Percentiles rank a stretch among this genome's conserved stretches.
phyloP scores from a whole-genome alignment of 2,329 filamentous ascomycete species.

The Penicillium rolfsii region DNA sequence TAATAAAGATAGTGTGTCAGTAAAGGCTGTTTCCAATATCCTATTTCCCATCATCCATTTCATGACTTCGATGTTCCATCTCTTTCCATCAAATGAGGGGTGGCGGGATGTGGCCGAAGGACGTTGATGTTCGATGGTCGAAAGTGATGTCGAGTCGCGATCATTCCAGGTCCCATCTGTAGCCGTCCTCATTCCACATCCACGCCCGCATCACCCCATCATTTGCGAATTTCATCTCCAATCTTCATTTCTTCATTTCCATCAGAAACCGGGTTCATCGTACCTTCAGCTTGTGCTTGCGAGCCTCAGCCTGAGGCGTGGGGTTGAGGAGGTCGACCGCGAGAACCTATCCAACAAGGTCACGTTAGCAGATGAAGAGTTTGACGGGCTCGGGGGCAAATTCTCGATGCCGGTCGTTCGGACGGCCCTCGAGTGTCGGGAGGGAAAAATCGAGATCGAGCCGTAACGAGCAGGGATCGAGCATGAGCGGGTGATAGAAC shows the following conservation, averaged over 20 bases:
- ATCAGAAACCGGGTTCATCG: constrained; percentile 34
- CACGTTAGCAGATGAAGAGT: constrained; percentile 27
- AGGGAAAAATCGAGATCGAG: constrained; percentile 12
- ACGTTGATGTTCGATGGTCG: background rate
- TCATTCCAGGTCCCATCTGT: background rate
- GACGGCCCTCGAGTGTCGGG: background rate
- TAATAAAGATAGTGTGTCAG: constrained; percentile 6
- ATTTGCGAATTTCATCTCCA: constrained; percentile 18
- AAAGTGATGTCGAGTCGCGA: background rate
- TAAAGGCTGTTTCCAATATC: background rate
- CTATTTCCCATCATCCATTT: background rate
- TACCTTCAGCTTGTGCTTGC: constrained; percentile 99
- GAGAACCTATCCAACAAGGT: constrained; percentile 75
- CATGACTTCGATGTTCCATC: background rate
- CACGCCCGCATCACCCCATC: constrained; percentile 12
- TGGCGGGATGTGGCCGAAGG: background rate
- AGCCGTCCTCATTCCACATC: constrained; percentile 5
- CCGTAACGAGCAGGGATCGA: constrained; percentile 11
- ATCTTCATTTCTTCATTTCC: constrained; percentile 7
- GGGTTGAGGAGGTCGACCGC: constrained; percentile 99
- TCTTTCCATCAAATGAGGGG: constrained; percentile 1
- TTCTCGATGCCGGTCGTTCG: background rate
- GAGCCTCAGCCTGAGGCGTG: constrained; percentile 93
- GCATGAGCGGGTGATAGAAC: constrained; percentile 24
- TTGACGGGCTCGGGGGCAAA: constrained; percentile 4